Evolutionary conservation across 352 stramenopile genomes (phyloP).

Genomic region (Globisporangium iwayamae): DNA sequence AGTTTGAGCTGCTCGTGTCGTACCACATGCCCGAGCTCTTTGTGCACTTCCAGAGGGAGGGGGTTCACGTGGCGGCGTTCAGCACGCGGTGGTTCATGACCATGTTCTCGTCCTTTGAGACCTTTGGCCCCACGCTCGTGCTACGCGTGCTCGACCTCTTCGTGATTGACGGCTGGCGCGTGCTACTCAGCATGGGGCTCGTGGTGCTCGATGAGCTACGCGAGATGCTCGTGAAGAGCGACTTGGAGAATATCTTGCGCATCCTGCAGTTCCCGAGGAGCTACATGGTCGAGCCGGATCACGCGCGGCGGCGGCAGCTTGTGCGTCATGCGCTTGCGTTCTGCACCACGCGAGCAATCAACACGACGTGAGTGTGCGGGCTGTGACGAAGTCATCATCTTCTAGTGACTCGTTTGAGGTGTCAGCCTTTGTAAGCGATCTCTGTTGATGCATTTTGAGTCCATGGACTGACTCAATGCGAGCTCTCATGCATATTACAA

Average conservation of each 20-base stretch:
- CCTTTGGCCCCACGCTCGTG: slow-evolving; percentile 61
- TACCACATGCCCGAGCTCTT: slow-evolving; percentile 67
- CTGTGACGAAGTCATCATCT: too few relatives aligned
- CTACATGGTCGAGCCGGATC: slow-evolving; percentile 44
- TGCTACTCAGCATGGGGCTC: slow-evolving; percentile 75
- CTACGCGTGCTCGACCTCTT: slow-evolving; percentile 75
- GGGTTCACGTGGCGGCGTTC: slow-evolving; percentile 67
- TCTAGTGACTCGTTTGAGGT: too few relatives aligned
- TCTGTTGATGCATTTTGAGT: too few relatives aligned
- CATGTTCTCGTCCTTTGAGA: slow-evolving; percentile 82
- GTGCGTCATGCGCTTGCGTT: slow-evolving; percentile 56
- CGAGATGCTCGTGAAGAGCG: slow-evolving; percentile 37
- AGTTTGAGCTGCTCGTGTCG: slow-evolving; percentile 64
- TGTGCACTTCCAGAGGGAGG: slow-evolving; percentile 49
- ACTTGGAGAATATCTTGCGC: slow-evolving; percentile 69
- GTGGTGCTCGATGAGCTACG: slow-evolving; percentile 76
- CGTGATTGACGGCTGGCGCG: slow-evolving; percentile 74
- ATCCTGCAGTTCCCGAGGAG: slow-evolving; percentile 61
- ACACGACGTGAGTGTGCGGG: slow-evolving; percentile 15
- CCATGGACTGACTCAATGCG: too few relatives aligned
- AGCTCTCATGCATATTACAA: too few relatives aligned
- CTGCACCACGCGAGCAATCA: slow-evolving; percentile 57
- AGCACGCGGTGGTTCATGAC: slow-evolving; percentile 83
- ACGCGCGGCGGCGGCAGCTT: slow-evolving; percentile 41
- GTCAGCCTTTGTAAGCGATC: too few relatives aligned